Percentiles rank a stretch among this genome's conserved stretches.
These are phyloP conservation scores for Nymphaea colorata DNA, from an alignment of 164 flowering plant genomes.

Conservation along the genomic window DNA sequence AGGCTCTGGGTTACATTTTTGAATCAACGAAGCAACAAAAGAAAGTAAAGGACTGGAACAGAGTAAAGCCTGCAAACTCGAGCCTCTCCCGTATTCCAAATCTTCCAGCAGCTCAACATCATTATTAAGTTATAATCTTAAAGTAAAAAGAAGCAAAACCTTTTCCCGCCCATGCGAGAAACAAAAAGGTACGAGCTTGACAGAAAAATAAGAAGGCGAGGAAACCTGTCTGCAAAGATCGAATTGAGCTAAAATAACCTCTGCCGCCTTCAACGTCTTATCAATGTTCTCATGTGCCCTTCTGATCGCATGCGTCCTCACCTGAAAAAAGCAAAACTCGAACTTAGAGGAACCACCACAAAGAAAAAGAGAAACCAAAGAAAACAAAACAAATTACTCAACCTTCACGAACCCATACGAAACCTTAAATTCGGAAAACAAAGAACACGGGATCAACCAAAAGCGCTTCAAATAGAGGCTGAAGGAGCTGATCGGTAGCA, in stretches of 20 bases:
- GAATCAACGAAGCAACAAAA: not conserved
- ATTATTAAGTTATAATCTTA: no score
- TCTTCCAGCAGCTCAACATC: no score
- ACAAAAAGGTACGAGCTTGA: not conserved
- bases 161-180: not conserved
- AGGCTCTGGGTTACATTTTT: no score
- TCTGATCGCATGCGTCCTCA: slow-evolving; percentile 80
- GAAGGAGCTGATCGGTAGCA: not conserved
- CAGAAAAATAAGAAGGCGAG: not conserved
- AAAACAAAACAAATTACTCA: not conserved
- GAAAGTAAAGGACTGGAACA: not conserved
- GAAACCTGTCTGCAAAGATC: slow-evolving; percentile 76
- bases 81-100: no score
- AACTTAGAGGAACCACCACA: not conserved
- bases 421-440: not conserved
- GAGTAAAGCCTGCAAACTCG: no score
- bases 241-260: slow-evolving; percentile 67
- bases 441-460: not conserved
- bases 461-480: not conserved
- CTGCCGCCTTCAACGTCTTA: slow-evolving; percentile 84
- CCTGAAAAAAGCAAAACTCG: slow-evolving; percentile 18
- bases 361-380: not conserved
- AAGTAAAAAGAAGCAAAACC: no score
- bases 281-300: slow-evolving; percentile 93
- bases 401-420: not conserved